phyloP scores from a whole-genome alignment of 1,284 basidiomycete species.

The Quambalaria eucalypti region DNA sequence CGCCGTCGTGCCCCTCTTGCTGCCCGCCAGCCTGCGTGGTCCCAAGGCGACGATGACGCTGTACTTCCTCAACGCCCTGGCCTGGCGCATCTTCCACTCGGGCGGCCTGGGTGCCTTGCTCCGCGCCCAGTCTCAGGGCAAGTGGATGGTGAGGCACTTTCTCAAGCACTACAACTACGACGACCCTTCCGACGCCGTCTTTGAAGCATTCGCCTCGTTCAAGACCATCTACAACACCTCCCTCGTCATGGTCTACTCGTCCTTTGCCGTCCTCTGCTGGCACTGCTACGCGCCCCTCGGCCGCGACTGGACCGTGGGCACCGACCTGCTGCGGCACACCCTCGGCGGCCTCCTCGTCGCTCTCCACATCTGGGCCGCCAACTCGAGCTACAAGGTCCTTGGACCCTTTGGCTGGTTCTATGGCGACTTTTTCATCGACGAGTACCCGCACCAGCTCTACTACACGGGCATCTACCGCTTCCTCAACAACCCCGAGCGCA shows the following conservation, averaged over 20 bases:
- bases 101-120: conserved; percentile 77
- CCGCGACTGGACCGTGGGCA: conserved; percentile 72
- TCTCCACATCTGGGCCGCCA: conserved; percentile 81
- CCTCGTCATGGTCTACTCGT: conserved; percentile 77
- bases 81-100: conserved; percentile 80
- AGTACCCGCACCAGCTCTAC: conserved; percentile 75
- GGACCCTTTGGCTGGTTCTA: conserved; percentile 53
- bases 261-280: conserved; percentile 28
- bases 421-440: conserved; percentile 83
- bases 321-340: conserved; percentile 70
- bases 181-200: conserved; percentile 50
- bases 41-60: conserved; percentile 51
- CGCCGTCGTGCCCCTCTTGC: conserved; percentile 49
- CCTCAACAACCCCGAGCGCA: conserved; percentile 84
- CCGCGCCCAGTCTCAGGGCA: conserved; percentile 70
- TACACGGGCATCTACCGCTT: conserved; percentile 91
- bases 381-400: conserved; percentile 81
- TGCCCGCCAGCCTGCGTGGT: conserved; percentile 17
- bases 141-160: conserved; percentile 87
- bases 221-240: conserved; percentile 85
- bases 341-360: conserved; percentile 59
- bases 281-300: conserved; percentile 36
- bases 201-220: conserved; percentile 90
- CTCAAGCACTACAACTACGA: conserved; percentile 59
- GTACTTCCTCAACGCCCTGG: conserved; percentile 71